phyloP scores from a whole-genome alignment of 768 basidiomycete genomes.

The Cubamyces lactineus region DNA sequence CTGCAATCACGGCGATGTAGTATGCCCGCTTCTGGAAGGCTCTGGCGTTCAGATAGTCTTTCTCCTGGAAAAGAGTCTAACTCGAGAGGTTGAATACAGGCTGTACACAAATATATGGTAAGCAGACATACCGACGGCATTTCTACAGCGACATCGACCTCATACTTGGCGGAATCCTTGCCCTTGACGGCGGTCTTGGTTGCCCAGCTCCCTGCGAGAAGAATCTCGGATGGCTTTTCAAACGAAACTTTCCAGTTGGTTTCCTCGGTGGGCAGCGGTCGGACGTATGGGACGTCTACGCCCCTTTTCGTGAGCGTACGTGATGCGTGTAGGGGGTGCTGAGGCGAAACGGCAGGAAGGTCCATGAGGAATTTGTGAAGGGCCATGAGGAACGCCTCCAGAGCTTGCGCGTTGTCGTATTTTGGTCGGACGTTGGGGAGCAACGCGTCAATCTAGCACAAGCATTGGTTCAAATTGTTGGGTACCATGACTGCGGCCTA shows the following conservation, averaged over 20 bases:
- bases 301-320: slow-evolving; percentile 54
- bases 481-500: neutral
- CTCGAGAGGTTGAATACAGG: neutral
- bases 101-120: neutral
- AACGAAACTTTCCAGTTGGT: slow-evolving; percentile 90
- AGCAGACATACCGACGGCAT: slow-evolving; percentile 71
- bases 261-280: slow-evolving; percentile 73
- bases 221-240: slow-evolving; percentile 74
- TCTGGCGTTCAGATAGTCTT: slow-evolving; percentile 87
- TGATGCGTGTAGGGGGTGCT: slow-evolving; percentile 70
- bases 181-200: slow-evolving; percentile 75
- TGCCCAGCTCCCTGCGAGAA: slow-evolving; percentile 86
- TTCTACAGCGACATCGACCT: slow-evolving; percentile 80
- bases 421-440: slow-evolving; percentile 78
- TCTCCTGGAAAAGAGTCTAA: slow-evolving; percentile 88
- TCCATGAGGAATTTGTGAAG: slow-evolving; percentile 68
- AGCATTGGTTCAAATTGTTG: slow-evolving; percentile 13
- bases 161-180: slow-evolving; percentile 64
- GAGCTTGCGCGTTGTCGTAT: slow-evolving; percentile 51
- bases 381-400: slow-evolving; percentile 69
- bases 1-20: slow-evolving; percentile 81
- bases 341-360: slow-evolving; percentile 58
- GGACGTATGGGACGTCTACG: slow-evolving; percentile 67
- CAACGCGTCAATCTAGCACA: slow-evolving; percentile 71
- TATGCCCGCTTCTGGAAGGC: slow-evolving; percentile 93